Conservation (phyloP, 345 rosid genomes). For the Euphorbia pulcherrima region DNA sequence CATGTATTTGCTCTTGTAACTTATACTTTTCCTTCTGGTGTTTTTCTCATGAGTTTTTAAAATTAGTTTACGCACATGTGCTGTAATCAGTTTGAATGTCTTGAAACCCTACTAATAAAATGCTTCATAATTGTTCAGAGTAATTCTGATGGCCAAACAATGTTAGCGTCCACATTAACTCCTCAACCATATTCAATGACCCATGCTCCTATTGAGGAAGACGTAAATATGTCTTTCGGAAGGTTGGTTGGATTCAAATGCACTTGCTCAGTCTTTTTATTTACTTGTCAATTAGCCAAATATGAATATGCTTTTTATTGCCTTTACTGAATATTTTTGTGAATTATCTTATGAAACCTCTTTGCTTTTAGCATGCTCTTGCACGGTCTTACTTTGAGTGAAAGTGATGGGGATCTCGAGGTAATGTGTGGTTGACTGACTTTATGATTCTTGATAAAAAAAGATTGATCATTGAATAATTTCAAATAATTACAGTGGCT, state of each 20-base stretch:
- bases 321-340: not conserved
- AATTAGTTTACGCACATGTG: not conserved
- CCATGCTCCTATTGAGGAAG: constrained; percentile 70
- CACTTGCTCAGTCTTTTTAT: constrained; percentile 10
- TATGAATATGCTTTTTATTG: not conserved
- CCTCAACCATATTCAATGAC: constrained; percentile 63
- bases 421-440: constrained; percentile 35
- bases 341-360: constrained; percentile 10
- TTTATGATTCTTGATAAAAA: not conserved
- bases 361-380: constrained; percentile 72
- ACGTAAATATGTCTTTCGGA: constrained; percentile 95
- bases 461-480: constrained; percentile 1
- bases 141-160: constrained; percentile 80
- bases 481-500: not conserved
- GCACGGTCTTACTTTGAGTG: constrained; percentile 78
- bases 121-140: constrained; percentile 37
- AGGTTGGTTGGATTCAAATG: constrained; percentile 45
- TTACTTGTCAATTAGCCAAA: not conserved
- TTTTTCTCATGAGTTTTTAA: not conserved
- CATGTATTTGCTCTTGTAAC: constrained; percentile 14
- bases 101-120: constrained; percentile 10
- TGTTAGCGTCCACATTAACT: constrained; percentile 91
- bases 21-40: not conserved
- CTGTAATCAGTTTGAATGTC: not conserved
- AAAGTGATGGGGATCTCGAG: constrained; percentile 92